phyloP scores from a whole-genome alignment of 176 grass and related monocot genomes.

The Coix lacrymajobi region DNA sequence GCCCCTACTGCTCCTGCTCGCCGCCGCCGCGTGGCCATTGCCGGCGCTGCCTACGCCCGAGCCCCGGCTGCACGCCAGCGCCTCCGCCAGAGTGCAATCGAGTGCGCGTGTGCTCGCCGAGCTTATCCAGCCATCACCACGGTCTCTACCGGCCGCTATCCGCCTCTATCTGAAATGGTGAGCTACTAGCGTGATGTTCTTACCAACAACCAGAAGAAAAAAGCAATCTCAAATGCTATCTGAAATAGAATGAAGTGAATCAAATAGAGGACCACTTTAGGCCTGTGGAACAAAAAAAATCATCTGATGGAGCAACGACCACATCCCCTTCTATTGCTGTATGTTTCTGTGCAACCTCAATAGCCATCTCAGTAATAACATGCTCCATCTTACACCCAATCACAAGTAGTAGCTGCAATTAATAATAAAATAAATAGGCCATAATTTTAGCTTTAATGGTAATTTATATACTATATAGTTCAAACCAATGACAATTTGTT shows the following conservation, averaged over 20 bases:
- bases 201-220: constrained; percentile 85
- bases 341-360: constrained; percentile 69
- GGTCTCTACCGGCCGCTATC: too few relatives aligned
- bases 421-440: background rate
- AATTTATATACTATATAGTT: background rate
- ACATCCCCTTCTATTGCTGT: constrained; percentile 42
- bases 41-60: too few relatives aligned
- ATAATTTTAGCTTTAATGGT: background rate
- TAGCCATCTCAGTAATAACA: constrained; percentile 61
- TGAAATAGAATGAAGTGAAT: constrained; percentile 76
- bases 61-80: too few relatives aligned
- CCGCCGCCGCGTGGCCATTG: too few relatives aligned
- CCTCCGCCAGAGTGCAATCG: too few relatives aligned
- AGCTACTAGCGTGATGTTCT: background rate
- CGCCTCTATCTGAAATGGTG: too few relatives aligned
- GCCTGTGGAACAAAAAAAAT: constrained; percentile 64
- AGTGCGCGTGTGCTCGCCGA: too few relatives aligned
- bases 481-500: background rate
- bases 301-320: constrained; percentile 59
- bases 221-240: constrained; percentile 79
- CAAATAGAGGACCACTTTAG: constrained; percentile 58
- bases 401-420: constrained; percentile 43
- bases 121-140: too few relatives aligned
- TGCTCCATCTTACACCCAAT: constrained; percentile 85
- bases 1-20: too few relatives aligned